A percentile compares a stretch with the other conserved stretches of the same genome.
Conservation (phyloP, 805 yeast genomes). For the Barnettozyma pratensis region DNA sequence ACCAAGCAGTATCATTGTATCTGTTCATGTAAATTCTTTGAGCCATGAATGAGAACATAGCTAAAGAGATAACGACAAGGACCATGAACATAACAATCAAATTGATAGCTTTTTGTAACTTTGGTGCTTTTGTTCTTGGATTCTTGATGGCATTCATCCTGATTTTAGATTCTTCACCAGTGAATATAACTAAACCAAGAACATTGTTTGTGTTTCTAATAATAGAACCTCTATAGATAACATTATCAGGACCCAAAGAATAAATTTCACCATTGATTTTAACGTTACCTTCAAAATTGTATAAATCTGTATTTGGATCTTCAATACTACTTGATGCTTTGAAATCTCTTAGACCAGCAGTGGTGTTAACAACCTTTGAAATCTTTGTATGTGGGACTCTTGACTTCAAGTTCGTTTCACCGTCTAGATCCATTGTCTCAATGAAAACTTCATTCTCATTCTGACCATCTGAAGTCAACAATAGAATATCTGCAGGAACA, state of each 20-base stretch:
- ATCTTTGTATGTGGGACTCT: conserved; percentile 63
- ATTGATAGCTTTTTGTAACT: conserved; percentile 78
- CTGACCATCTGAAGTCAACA: conserved; percentile 59
- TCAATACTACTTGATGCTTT: conserved; percentile 62
- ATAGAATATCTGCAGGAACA: conserved; percentile 87
- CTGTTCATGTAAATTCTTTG: conserved; percentile 48
- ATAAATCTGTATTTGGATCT: conserved; percentile 88
- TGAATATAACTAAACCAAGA: conserved; percentile 79
- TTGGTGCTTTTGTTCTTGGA: conserved; percentile 91
- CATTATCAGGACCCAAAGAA: conserved; percentile 74
- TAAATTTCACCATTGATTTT: conserved; percentile 33
- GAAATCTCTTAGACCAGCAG: conserved; percentile 43
- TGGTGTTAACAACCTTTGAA: conserved; percentile 44
- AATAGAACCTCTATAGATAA: conserved; percentile 88
- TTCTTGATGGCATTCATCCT: conserved; percentile 91
- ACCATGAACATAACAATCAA: conserved; percentile 87
- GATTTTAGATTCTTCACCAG: conserved; percentile 94
- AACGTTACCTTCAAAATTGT: conserved; percentile 83
- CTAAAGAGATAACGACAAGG: conserved; percentile 61
- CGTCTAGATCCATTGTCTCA: conserved; percentile 97
- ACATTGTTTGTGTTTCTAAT: conserved; percentile 75
- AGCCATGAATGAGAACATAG: conserved; percentile 81
- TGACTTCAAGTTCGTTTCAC: conserved; percentile 89
- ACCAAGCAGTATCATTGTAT: conserved; percentile 57
- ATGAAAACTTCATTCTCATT: conserved; percentile 61